These are phyloP conservation scores for Podospora pseudopauciseta DNA, from an alignment of 495 filamentous ascomycete species.

Conservation along the genomic window DNA sequence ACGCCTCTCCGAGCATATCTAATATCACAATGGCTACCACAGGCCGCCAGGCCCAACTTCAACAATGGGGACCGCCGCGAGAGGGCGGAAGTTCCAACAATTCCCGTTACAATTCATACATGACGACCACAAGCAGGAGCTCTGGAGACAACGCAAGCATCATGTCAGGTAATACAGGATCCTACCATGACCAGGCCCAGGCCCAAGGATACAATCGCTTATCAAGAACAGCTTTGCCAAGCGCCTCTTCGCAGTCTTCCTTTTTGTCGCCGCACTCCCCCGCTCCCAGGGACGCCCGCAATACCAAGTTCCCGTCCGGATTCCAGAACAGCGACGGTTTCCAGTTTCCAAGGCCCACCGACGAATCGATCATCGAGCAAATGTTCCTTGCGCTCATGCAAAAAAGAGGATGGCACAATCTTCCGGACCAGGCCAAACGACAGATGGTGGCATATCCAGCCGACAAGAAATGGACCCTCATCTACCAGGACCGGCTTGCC, in stretches of 20 bases:
- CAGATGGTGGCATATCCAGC: slow-evolving; percentile 95
- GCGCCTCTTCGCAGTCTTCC: slow-evolving; percentile 48
- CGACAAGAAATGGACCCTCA: slow-evolving; percentile 94
- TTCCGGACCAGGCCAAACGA: slow-evolving; percentile 90
- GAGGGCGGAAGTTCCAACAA: slow-evolving; percentile 51
- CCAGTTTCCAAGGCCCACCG: slow-evolving; percentile 64
- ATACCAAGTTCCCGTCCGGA: slow-evolving; percentile 47
- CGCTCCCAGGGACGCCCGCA: slow-evolving; percentile 45
- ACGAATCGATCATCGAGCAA: slow-evolving; percentile 84
- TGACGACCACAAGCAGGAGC: slow-evolving; percentile 45
- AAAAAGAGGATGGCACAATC: slow-evolving; percentile 92
- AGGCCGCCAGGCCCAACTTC: slow-evolving; percentile 65
- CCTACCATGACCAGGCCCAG: slow-evolving; percentile 67
- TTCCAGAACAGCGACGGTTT: slow-evolving; percentile 57
- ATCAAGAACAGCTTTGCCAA: slow-evolving; percentile 50
- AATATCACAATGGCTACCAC: slow-evolving; percentile 67
- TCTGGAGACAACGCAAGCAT: slow-evolving; percentile 46
- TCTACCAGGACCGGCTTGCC: slow-evolving; percentile 89
- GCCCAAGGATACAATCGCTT: slow-evolving; percentile 61
- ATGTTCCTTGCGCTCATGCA: slow-evolving; percentile 93
- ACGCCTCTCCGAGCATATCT: slow-evolving; percentile 33
- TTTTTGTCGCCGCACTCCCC: slow-evolving; percentile 44
- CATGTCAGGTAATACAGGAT: slow-evolving; percentile 68
- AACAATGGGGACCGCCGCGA: slow-evolving; percentile 68
- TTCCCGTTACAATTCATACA: slow-evolving; percentile 62